Evolutionary conservation across 352 stramenopile species (phyloP), one percentile per base, ranked within the genome.

Genomic region (Phytopythium sindhum): DNA sequence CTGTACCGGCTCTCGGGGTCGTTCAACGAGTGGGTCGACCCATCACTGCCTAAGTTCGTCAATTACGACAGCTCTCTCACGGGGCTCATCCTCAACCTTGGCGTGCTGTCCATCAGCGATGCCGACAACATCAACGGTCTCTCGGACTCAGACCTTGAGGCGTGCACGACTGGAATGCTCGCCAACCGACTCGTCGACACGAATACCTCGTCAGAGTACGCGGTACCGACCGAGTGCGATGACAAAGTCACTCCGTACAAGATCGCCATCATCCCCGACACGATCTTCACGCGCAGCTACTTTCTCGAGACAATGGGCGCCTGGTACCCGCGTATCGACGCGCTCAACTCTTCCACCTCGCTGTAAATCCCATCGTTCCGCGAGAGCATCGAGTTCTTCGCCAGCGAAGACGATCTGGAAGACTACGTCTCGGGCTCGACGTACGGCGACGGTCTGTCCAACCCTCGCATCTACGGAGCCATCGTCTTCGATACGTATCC

Each of bases 401-500:
- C 74, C 31, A 77, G 70, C 8, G 61, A 72, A 5, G 64, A 81
- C 45, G 75, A 64, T 2, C 59, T 90, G 21, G 70, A 83, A 24
- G 65, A 78, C 2, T 91, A 89, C 44, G 69, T 90, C 8, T 75
- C 66, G 55, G 64, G 72, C 4, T 68, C 73, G 6, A 63, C 71
- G 31, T 90, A 91, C 65, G 83, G 71, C 15, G 70, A 74, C 12
- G 73, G 66, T 28, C 23, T 81, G 3, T 41, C 67, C 11, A 74
- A 89, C 12, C 84, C 81, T 11, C 62, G 67, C 45, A 90, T 92
- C 61, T 89, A 81, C 55, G 84, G 66, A 19, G 81, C 60, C 11
- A 89, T 92, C 35, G 80, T 90, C 37, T 92, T 92, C 47, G 62
- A 88, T 41, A 60, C 72, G 45, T 69, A 69, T 55, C 78, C 84